Evolutionary conservation across 805 yeast genomes (phyloP), one percentile per base, ranked within the genome.

Genomic region (Brettanomyces bruxellensis): DNA sequence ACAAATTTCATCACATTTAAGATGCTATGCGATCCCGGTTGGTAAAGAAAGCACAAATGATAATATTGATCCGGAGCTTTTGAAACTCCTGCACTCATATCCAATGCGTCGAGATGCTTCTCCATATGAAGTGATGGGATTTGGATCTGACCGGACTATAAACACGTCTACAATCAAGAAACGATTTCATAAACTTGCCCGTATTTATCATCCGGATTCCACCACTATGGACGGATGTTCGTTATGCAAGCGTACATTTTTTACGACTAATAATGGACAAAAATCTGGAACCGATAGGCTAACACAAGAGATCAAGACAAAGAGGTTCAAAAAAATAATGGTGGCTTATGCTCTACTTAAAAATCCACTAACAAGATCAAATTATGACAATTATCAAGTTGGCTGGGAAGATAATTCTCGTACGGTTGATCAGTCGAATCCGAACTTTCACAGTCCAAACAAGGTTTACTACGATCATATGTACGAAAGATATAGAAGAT

Each of bases 121-220:
- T 0, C 95, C 96, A 0, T 82, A 83, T 55, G 86, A 86, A 34
- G 71, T 88, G 4, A 75, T 88, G 47, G 73, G 74, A 4, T 56
- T 78, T 25, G 51, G 60, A 3, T 50, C 50, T 4, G 59, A 62
- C 0, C 54, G 55, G 1, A 59, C 59, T 24, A 61, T 73, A 39
- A 72, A 72, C 46, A 60, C 60, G 43, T 61, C 55, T 9, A 51
- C 60, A 30, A 62, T 82, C 43, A 76, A 76, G 49, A 51, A 64
- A 25, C 72, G 72, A 40, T 84, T 82, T 56, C 76, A 74, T 52
- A 69, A 75, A 45, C 66, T 78, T 41, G 89, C 89, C 9, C 86
- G 84, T 60, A 58, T 80, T 8, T 89, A 89, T 55, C 96, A 89
- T 59, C 96, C 97, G 0, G 97, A 89, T 51, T 54, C 66, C 4